Evolutionary conservation across 106 monocot species (phyloP).

Genomic region (Acorus gramineus): DNA sequence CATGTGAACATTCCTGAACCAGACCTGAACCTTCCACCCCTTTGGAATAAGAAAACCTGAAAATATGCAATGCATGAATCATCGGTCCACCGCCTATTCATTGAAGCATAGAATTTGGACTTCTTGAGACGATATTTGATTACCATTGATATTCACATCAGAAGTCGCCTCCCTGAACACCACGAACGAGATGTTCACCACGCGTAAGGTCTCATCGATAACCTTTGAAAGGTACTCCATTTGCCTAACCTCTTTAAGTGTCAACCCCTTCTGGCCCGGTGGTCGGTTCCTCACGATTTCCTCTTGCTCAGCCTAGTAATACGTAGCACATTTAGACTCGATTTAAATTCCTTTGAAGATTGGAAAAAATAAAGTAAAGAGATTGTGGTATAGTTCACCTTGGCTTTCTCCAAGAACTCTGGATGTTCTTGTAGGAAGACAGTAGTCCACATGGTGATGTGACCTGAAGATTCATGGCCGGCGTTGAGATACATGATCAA

Average conservation of each 20-base stretch:
- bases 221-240: slow-evolving; percentile 94
- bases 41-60: slow-evolving; percentile 82
- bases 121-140: slow-evolving; percentile 1
- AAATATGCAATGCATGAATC: neutral
- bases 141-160: slow-evolving; percentile 69
- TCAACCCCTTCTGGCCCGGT: slow-evolving; percentile 47
- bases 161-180: slow-evolving; percentile 60
- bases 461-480: slow-evolving; percentile 93
- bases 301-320: slow-evolving; percentile 66
- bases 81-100: too few species aligned
- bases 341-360: too few species aligned
- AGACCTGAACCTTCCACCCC: slow-evolving; percentile 81
- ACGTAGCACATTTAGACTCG: neutral
- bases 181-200: slow-evolving; percentile 77
- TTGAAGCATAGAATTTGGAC: neutral
- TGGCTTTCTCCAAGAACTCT: slow-evolving; percentile 50
- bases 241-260: slow-evolving; percentile 56
- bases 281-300: slow-evolving; percentile 55
- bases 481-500: slow-evolving; percentile 96
- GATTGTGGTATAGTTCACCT: slow-evolving; percentile 20
- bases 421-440: slow-evolving; percentile 67
- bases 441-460: slow-evolving; percentile 90
- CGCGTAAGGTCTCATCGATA: slow-evolving; percentile 75
- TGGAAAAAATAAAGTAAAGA: neutral
- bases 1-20: slow-evolving; percentile 89